phyloP scores from a whole-genome alignment of 1,284 basidiomycete genomes.

The Tranzscheliella williamsii region DNA sequence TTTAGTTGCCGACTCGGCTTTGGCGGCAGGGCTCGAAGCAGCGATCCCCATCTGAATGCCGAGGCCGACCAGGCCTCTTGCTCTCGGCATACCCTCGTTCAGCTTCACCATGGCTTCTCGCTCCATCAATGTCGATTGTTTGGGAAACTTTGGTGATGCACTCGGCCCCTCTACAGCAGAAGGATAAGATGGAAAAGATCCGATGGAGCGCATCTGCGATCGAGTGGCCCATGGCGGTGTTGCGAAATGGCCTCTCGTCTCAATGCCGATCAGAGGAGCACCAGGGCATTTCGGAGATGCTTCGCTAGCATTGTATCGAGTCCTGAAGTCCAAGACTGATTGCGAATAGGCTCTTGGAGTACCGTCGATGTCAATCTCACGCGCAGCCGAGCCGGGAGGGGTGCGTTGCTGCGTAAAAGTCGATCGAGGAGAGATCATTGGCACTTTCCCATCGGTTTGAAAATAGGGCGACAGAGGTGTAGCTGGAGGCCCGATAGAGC shows the following conservation, averaged over 20 bases:
- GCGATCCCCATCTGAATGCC: conserved; percentile 15
- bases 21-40: background rate
- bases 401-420: conserved; percentile 1
- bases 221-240: conserved; percentile 8
- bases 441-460: background rate
- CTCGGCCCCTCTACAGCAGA: background rate
- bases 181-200: conserved; percentile 1
- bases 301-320: background rate
- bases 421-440: conserved; percentile 5
- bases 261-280: conserved; percentile 20
- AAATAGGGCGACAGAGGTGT: conserved; percentile 30
- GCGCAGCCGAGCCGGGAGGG: background rate
- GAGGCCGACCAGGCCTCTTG: conserved; percentile 14
- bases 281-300: conserved; percentile 14
- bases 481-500: conserved; percentile 17
- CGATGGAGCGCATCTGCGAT: conserved; percentile 2
- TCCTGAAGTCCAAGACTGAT: conserved; percentile 4
- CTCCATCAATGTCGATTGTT: conserved; percentile 3
- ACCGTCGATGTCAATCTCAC: conserved; percentile 8
- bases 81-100: conserved; percentile 7
- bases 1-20: background rate
- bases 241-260: conserved; percentile 14
- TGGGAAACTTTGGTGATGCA: background rate
- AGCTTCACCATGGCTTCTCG: conserved; percentile 10
- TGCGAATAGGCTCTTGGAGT: conserved; percentile 14